Percentiles rank a stretch among this genome's conserved stretches.
Evolutionary conservation across 306 rosid genomes (phyloP).

Genomic region (Castanopsis chinensis): DNA sequence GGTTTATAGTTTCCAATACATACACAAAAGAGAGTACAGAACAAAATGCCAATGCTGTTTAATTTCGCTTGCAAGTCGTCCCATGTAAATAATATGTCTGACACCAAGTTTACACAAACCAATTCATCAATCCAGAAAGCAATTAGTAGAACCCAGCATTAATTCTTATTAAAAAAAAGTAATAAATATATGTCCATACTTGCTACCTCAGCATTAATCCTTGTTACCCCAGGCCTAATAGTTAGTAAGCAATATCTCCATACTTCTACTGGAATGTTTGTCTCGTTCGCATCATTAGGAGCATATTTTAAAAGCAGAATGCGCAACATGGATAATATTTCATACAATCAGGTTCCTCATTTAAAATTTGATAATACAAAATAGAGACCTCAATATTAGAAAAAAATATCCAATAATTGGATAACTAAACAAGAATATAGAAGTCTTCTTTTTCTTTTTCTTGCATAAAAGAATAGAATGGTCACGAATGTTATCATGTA

Average conservation of each 20-base stretch:
- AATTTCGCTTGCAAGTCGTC: too few species aligned
- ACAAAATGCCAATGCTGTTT: too few species aligned
- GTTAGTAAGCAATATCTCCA: slow-evolving; percentile 96
- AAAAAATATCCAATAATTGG: too few species aligned
- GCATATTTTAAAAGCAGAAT: background rate
- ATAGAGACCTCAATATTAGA: too few species aligned
- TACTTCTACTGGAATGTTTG: slow-evolving; percentile 89
- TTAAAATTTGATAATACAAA: background rate
- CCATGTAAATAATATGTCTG: too few species aligned
- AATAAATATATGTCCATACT: background rate
- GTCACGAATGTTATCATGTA: too few species aligned
- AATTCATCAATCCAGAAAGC: background rate
- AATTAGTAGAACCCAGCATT: background rate
- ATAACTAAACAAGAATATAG: too few species aligned
- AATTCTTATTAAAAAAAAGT: too few species aligned
- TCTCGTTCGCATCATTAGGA: slow-evolving; percentile 77
- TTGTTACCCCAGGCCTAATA: slow-evolving; percentile 89
- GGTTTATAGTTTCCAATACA: background rate
- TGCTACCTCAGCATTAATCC: too few species aligned
- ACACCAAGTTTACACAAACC: slow-evolving; percentile 48
- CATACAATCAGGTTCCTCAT: background rate
- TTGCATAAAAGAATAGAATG: too few species aligned
- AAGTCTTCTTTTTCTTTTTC: too few species aligned
- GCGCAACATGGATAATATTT: background rate
- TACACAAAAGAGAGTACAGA: background rate